A percentile compares a stretch with the other conserved stretches of the same genome.
Evolutionary conservation across 2,329 filamentous ascomycete genomes (phyloP).

Genomic region (Albophoma yamanashiensis): DNA sequence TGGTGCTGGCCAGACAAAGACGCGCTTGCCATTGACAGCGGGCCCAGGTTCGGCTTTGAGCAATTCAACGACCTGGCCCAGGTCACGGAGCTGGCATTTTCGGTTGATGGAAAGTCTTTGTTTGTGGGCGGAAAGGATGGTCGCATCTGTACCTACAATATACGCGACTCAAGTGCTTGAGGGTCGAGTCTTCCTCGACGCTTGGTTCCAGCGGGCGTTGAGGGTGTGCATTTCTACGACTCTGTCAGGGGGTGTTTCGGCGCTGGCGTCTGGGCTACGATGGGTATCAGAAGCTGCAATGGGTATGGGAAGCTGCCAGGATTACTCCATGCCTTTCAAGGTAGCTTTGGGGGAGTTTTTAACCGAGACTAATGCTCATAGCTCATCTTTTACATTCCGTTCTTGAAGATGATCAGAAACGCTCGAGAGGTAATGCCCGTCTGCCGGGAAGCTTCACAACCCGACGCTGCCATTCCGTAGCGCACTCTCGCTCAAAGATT

Average conservation of each 20-base stretch:
- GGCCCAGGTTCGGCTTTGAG: conserved; percentile 12
- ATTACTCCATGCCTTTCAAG: not conserved
- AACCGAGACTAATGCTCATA: not conserved
- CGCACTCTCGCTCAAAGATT: no score
- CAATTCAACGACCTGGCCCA: conserved; percentile 21
- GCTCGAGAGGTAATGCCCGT: not conserved
- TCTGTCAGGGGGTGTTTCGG: not conserved
- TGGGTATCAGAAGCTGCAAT: not conserved
- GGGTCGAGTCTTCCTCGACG: not conserved
- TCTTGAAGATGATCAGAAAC: not conserved
- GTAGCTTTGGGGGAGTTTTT: not conserved
- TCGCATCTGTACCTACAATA: conserved; percentile 23
- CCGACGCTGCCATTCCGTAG: no score
- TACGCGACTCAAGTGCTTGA: conserved; percentile 12
- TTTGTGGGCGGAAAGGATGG: conserved; percentile 24
- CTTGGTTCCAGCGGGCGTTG: not conserved
- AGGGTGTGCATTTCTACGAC: not conserved
- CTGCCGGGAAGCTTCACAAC: not conserved
- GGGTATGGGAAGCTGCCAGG: not conserved
- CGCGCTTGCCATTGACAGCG: conserved; percentile 12
- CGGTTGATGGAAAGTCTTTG: conserved; percentile 23
- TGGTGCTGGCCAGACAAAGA: conserved; percentile 27
- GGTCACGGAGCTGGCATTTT: conserved; percentile 27
- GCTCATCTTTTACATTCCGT: not conserved
- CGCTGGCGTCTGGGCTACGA: not conserved